Percentiles rank a stretch among this genome's conserved stretches.
Conservation (phyloP, 495 filamentous ascomycete genomes). For the Zalerion maritima region DNA sequence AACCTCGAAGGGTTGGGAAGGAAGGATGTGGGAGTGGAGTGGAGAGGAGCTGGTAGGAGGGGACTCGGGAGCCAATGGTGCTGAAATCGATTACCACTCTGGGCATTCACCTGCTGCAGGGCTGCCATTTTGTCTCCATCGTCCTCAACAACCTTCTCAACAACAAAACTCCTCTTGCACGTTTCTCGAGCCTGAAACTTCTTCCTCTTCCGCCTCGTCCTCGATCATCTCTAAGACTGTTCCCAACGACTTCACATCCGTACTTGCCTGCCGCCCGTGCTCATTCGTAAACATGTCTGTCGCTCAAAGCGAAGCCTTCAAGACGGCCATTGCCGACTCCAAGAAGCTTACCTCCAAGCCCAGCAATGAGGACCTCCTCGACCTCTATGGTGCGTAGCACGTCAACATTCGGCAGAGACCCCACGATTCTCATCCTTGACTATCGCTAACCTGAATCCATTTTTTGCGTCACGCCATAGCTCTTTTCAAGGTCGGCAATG, state of each 20-base stretch:
- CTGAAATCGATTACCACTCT: too few relatives aligned
- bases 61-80: too few relatives aligned
- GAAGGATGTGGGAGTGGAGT: too few relatives aligned
- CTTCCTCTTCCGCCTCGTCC: too few relatives aligned
- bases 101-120: too few relatives aligned
- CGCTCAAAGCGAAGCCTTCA: slow-evolving; percentile 35
- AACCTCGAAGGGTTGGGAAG: too few relatives aligned
- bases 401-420: not conserved
- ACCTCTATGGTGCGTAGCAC: slow-evolving; percentile 27
- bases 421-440: slow-evolving; percentile 3
- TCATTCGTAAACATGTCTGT: slow-evolving; percentile 22
- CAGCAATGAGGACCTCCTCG: slow-evolving; percentile 39
- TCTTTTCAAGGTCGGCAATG: slow-evolving; percentile 37
- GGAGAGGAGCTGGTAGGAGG: too few relatives aligned
- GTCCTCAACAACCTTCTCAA: too few relatives aligned
- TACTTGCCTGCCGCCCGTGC: too few relatives aligned
- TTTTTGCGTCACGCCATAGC: slow-evolving; percentile 11
- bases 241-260: slow-evolving; percentile 2
- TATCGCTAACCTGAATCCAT: not conserved
- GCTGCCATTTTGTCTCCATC: too few relatives aligned
- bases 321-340: slow-evolving; percentile 46
- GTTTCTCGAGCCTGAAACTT: too few relatives aligned
- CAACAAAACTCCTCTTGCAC: not conserved
- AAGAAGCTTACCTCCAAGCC: slow-evolving; percentile 50
- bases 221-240: too few relatives aligned